These are phyloP conservation scores for Candida tammaniensis DNA, from an alignment of 805 yeast species.

Conservation along the genomic window DNA sequence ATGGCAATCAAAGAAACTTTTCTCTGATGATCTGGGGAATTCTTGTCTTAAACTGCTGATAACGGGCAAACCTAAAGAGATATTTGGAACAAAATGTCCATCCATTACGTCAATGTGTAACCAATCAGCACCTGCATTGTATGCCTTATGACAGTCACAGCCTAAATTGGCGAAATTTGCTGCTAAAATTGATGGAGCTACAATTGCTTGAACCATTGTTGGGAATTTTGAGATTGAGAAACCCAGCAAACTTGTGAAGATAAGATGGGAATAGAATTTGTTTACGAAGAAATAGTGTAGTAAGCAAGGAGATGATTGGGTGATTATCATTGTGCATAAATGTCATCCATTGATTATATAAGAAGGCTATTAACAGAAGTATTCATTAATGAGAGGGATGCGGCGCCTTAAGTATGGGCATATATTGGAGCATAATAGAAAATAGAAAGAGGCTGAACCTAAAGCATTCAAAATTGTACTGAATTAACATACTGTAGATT, in stretches of 20 bases:
- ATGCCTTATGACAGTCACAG: conserved; percentile 78
- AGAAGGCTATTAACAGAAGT: too few species aligned
- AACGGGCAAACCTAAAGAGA: conserved; percentile 90
- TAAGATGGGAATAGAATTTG: neutral
- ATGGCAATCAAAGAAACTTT: conserved; percentile 83
- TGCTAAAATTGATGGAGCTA: conserved; percentile 94
- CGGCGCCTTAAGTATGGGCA: too few species aligned
- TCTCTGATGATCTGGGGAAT: conserved; percentile 61
- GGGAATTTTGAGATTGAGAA: neutral
- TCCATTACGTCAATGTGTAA: conserved; percentile 98
- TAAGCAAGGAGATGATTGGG: too few species aligned
- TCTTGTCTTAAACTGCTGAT: conserved; percentile 73
- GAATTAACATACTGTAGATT: too few species aligned
- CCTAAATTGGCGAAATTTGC: conserved; percentile 90
- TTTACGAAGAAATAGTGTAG: too few species aligned
- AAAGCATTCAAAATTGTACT: too few species aligned
- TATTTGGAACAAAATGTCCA: conserved; percentile 97
- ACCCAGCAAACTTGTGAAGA: neutral
- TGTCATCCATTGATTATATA: too few species aligned
- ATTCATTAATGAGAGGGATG: too few species aligned
- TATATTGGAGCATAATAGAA: too few species aligned
- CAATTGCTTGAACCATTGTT: conserved; percentile 70
- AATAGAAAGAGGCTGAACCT: too few species aligned
- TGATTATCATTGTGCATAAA: too few species aligned
- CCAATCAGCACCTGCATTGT: conserved; percentile 89